A percentile compares a stretch with the other conserved stretches of the same genome.
These are phyloP conservation scores for Giardia muris DNA, from an alignment of 208 protist species.

Conservation along the genomic window DNA sequence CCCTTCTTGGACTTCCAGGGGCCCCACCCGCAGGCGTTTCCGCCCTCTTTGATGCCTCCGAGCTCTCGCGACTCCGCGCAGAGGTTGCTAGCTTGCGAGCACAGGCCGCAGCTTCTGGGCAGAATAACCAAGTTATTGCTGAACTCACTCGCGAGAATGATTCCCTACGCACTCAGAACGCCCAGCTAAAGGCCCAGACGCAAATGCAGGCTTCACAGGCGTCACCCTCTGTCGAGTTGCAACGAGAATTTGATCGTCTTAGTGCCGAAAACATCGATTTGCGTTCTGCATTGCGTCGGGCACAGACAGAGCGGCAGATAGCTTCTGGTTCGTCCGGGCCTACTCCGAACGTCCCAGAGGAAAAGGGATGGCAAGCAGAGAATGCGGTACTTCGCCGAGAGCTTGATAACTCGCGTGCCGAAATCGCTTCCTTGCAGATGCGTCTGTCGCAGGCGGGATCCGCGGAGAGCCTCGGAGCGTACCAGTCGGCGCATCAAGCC, in stretches of 20 bases:
- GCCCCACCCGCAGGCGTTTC: neutral
- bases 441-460: neutral
- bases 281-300: neutral
- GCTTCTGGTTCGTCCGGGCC: neutral
- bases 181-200: neutral
- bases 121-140: neutral
- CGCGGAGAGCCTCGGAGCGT: neutral
- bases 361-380: neutral
- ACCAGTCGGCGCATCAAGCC: no score
- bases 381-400: neutral
- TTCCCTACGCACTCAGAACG: neutral
- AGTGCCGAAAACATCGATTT: neutral
- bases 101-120: no score
- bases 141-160: neutral
- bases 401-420: neutral
- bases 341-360: neutral
- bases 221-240: neutral
- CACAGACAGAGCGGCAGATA: neutral
- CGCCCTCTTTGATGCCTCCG: neutral
- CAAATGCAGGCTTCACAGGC: neutral
- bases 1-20: neutral
- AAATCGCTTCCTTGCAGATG: neutral
- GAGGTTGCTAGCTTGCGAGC: no score
- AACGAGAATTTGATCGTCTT: neutral
- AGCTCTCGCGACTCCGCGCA: no score